A percentile compares a stretch with the other conserved stretches of the same genome.
Conservation (phyloP, 2,329 filamentous ascomycete genomes). For the Fusarium xyrophilum region DNA sequence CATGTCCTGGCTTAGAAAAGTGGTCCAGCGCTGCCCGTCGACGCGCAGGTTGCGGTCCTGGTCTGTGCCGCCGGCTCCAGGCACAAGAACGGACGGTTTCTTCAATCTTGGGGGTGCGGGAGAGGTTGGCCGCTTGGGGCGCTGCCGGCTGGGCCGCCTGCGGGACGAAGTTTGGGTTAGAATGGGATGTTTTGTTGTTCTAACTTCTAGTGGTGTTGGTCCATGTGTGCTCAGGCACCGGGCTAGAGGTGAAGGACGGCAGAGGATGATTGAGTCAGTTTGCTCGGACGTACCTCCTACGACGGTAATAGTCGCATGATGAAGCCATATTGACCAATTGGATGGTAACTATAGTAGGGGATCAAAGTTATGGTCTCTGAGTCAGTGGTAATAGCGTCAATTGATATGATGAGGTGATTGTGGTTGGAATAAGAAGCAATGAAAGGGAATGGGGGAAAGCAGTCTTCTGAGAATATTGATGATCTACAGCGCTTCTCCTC, state of each 20-base stretch:
- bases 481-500: background rate
- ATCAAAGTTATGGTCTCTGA: background rate
- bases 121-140: slow-evolving; percentile 60
- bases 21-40: slow-evolving; percentile 62
- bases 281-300: slow-evolving; percentile 31
- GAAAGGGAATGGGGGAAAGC: slow-evolving; percentile 2
- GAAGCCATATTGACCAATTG: slow-evolving; percentile 7
- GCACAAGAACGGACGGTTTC: slow-evolving; percentile 61
- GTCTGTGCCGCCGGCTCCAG: slow-evolving; percentile 65
- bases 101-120: slow-evolving; percentile 52
- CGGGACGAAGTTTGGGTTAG: background rate
- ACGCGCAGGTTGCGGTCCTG: slow-evolving; percentile 55
- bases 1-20: slow-evolving; percentile 55
- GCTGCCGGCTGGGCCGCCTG: slow-evolving; percentile 63
- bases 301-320: slow-evolving; percentile 31
- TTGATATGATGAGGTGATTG: background rate
- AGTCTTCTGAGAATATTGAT: background rate
- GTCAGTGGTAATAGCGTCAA: background rate
- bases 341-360: background rate
- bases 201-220: background rate
- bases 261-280: background rate
- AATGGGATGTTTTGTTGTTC: background rate
- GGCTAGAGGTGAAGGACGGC: background rate
- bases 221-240: background rate
- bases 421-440: background rate